Percentiles rank a stretch among this genome's conserved stretches.
Conservation (phyloP, 768 basidiomycete species). For the Leccinellum rugosiceps region DNA sequence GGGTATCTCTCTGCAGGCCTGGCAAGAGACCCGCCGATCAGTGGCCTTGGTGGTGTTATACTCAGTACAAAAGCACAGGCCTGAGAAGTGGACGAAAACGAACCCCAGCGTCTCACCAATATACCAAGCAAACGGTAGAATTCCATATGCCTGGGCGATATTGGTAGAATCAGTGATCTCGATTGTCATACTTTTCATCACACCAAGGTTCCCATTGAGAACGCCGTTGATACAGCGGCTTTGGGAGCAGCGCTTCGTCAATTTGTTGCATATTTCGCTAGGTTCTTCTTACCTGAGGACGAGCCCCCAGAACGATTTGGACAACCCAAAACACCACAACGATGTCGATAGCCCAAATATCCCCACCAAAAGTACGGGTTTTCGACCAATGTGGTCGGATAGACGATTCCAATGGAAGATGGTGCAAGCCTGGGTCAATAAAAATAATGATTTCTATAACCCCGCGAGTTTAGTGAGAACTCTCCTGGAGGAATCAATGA, state of each 20-base stretch:
- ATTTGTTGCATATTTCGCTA: background rate
- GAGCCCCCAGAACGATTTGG: slow-evolving; percentile 43
- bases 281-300: slow-evolving; percentile 33
- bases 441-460: slow-evolving; percentile 46
- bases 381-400: slow-evolving; percentile 49
- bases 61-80: background rate
- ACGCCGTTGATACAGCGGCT: slow-evolving; percentile 47
- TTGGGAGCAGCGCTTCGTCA: background rate
- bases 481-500: background rate
- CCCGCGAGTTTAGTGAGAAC: background rate
- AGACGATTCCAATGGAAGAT: slow-evolving; percentile 48
- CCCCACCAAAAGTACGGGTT: slow-evolving; percentile 44
- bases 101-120: slow-evolving; percentile 43
- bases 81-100: slow-evolving; percentile 11
- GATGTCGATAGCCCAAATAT: slow-evolving; percentile 43
- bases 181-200: slow-evolving; percentile 44
- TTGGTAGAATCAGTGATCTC: slow-evolving; percentile 40
- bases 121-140: slow-evolving; percentile 51
- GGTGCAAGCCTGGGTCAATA: slow-evolving; percentile 45
- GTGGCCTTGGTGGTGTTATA: slow-evolving; percentile 44
- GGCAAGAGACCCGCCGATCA: slow-evolving; percentile 65
- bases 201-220: slow-evolving; percentile 54
- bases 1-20: slow-evolving; percentile 68
- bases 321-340: slow-evolving; percentile 48
- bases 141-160: slow-evolving; percentile 46